These are phyloP conservation scores for Durusdinium trenchii DNA, from an alignment of 73 alveolate genomes.

Conservation along the genomic window DNA sequence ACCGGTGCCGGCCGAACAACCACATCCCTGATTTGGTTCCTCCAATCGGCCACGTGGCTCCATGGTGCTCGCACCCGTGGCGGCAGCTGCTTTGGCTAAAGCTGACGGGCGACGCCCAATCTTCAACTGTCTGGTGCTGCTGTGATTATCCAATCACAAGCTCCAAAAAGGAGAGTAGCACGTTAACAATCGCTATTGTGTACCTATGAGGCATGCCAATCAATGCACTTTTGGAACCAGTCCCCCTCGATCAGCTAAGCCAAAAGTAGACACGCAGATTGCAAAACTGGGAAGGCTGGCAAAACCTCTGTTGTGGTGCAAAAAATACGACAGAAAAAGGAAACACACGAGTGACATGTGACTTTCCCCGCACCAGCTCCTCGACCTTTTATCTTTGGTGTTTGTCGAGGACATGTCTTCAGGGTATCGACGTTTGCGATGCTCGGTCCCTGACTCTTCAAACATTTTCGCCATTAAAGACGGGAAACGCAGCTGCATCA, in stretches of 20 bases:
- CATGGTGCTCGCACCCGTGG: too few species aligned
- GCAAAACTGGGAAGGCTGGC: too few species aligned
- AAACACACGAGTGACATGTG: neutral
- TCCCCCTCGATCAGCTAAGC: too few species aligned
- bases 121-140: too few species aligned
- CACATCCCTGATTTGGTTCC: neutral
- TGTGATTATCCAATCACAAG: too few species aligned
- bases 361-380: neutral
- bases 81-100: too few species aligned
- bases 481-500: conserved; percentile 25
- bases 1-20: neutral
- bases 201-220: neutral
- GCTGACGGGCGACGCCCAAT: too few species aligned
- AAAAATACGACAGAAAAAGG: too few species aligned
- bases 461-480: conserved; percentile 37
- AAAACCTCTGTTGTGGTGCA: neutral
- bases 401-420: neutral
- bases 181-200: neutral
- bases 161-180: too few species aligned
- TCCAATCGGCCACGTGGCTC: conserved; percentile 55
- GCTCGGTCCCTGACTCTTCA: neutral
- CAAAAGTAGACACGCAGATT: too few species aligned
- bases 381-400: neutral
- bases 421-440: neutral
- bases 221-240: neutral